These are phyloP conservation scores for Penicillium silybi DNA, from an alignment of 495 filamentous ascomycete genomes.

Conservation along the genomic window DNA sequence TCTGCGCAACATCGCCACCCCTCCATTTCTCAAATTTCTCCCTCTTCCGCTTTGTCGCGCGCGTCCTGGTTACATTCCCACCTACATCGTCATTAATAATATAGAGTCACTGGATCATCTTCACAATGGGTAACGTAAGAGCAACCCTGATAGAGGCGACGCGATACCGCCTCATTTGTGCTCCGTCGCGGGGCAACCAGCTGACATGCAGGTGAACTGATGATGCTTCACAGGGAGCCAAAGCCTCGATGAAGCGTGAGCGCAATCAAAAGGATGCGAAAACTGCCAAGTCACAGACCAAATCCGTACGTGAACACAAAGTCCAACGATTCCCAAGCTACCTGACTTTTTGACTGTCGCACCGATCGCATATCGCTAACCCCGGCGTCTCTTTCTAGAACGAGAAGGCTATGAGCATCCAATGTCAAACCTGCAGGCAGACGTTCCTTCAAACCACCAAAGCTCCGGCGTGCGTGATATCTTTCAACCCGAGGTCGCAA, in stretches of 20 bases:
- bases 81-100: not conserved
- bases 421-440: conserved; percentile 24
- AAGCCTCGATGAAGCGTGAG: conserved; percentile 26
- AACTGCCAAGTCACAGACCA: conserved; percentile 22
- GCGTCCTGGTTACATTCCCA: not conserved
- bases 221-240: conserved; percentile 23
- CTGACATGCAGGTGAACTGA: conserved; percentile 7
- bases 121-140: conserved; percentile 24
- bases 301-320: conserved; percentile 14
- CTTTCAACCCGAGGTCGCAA: not conserved
- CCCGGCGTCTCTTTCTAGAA: conserved; percentile 9
- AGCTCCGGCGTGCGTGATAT: conserved; percentile 23
- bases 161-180: not conserved
- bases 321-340: not conserved
- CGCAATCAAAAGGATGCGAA: conserved; percentile 21
- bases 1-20: not conserved
- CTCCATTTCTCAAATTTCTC: not conserved
- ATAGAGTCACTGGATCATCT: not conserved
- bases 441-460: conserved; percentile 31
- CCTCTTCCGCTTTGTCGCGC: not conserved
- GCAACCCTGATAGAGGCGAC: not conserved
- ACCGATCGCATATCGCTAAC: not conserved
- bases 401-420: conserved; percentile 27
- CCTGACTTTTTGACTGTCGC: not conserved
- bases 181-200: not conserved